These are phyloP conservation scores for Pouteria campechiana DNA, from an alignment of 179 eudicot species.

Conservation along the genomic window DNA sequence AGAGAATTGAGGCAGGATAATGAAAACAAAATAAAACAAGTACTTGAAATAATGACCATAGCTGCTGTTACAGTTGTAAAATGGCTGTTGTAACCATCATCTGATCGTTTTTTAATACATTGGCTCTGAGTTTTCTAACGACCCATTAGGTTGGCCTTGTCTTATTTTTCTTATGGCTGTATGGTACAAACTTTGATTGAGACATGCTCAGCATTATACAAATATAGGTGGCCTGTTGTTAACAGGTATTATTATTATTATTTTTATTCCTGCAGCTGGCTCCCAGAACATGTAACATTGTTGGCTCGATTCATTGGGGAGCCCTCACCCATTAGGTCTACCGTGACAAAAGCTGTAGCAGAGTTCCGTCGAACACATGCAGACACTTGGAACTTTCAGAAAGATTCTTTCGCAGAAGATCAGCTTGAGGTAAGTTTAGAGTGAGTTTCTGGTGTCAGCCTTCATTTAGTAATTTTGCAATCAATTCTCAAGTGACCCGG, in stretches of 20 bases:
- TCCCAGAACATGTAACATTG: constrained; percentile 72
- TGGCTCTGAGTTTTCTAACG: too few relatives aligned
- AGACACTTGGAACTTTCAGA: constrained; percentile 86
- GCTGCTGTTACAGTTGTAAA: too few relatives aligned
- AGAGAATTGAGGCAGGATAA: too few relatives aligned
- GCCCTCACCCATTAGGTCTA: constrained; percentile 73
- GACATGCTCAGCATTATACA: background rate
- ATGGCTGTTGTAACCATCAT: too few relatives aligned
- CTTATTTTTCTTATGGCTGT: too few relatives aligned
- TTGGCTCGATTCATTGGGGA: constrained; percentile 70
- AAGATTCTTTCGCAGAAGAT: constrained; percentile 85
- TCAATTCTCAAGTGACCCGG: background rate
- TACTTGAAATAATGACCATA: too few relatives aligned
- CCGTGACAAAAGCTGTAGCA: constrained; percentile 87
- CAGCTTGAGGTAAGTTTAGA: constrained; percentile 71
- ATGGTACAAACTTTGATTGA: too few relatives aligned
- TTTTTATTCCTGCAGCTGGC: constrained; percentile 59
- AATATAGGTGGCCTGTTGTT: background rate
- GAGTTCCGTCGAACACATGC: constrained; percentile 94
- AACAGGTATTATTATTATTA: background rate
- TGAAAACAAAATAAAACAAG: too few relatives aligned
- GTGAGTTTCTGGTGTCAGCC: background rate
- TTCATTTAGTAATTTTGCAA: too few relatives aligned
- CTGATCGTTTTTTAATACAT: too few relatives aligned
- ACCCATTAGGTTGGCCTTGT: too few relatives aligned